Conservation (phyloP, 2,329 filamentous ascomycete species). For the Coleophoma cylindrospora region DNA sequence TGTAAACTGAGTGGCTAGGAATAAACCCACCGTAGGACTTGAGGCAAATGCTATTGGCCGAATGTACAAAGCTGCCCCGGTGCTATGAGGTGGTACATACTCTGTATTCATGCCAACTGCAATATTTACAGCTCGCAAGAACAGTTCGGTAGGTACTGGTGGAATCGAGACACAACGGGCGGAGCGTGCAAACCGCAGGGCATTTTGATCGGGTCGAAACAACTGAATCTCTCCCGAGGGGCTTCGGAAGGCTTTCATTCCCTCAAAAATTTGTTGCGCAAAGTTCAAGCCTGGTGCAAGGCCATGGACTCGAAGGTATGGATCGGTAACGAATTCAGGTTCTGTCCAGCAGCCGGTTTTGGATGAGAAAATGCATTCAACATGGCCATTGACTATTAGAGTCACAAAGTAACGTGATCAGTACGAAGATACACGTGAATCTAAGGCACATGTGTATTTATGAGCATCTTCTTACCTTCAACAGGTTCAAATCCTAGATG, state of each 20-base stretch:
- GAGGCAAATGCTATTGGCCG: conserved; percentile 82
- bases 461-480: not conserved
- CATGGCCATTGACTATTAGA: conserved; percentile 55
- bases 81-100: conserved; percentile 81
- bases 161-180: conserved; percentile 60
- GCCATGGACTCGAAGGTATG: conserved; percentile 57
- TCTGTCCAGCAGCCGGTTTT: conserved; percentile 51
- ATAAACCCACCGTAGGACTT: conserved; percentile 81
- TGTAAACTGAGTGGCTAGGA: conserved; percentile 80
- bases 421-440: not conserved
- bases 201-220: conserved; percentile 60
- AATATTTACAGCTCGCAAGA: conserved; percentile 51
- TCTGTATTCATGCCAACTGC: conserved; percentile 82
- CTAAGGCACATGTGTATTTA: not conserved
- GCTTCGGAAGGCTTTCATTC: conserved; percentile 59
- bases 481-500: conserved; percentile 1
- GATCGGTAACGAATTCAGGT: conserved; percentile 53
- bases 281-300: conserved; percentile 66
- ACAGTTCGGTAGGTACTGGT: conserved; percentile 51
- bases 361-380: conserved; percentile 54
- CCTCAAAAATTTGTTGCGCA: conserved; percentile 66
- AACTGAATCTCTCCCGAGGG: conserved; percentile 53
- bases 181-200: conserved; percentile 56
- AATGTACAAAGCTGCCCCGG: conserved; percentile 84
- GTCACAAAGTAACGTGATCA: not conserved